Evolutionary conservation across 2,329 filamentous ascomycete species (phyloP).

Genomic region (Xylariaceae sp.): DNA sequence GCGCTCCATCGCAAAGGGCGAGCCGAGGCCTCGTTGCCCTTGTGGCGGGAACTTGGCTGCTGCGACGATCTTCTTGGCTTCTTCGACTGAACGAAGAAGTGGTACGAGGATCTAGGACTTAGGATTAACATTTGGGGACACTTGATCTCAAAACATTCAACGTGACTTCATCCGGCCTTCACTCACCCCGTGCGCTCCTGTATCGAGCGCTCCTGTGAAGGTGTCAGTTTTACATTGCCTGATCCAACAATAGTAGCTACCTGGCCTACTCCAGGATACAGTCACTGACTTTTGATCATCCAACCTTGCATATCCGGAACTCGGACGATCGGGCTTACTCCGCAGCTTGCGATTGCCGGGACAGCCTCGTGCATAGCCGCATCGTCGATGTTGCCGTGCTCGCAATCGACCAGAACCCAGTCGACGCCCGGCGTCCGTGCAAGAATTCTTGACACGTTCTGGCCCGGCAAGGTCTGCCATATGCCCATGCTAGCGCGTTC

Average conservation of each 20-base stretch:
- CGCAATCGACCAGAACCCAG: slow-evolving; percentile 59
- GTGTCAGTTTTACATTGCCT: slow-evolving; percentile 18
- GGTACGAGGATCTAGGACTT: slow-evolving; percentile 44
- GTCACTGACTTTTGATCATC: slow-evolving; percentile 51
- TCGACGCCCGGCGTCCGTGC: slow-evolving; percentile 56
- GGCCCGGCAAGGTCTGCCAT: slow-evolving; percentile 60
- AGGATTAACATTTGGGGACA: slow-evolving; percentile 3
- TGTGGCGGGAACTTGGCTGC: slow-evolving; percentile 53
- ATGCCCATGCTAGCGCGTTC: slow-evolving; percentile 48
- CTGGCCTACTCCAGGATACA: not conserved
- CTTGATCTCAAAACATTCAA: not conserved
- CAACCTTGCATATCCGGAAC: slow-evolving; percentile 52
- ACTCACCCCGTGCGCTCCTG: slow-evolving; percentile 52
- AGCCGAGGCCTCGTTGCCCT: slow-evolving; percentile 51
- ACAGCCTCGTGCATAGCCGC: slow-evolving; percentile 54
- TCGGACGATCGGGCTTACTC: slow-evolving; percentile 51
- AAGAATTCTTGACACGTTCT: slow-evolving; percentile 54
- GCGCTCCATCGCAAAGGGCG: slow-evolving; percentile 48
- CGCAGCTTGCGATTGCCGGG: slow-evolving; percentile 50
- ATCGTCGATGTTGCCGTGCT: slow-evolving; percentile 54
- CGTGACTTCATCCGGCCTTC: not conserved
- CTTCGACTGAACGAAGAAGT: slow-evolving; percentile 49
- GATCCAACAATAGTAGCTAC: not conserved
- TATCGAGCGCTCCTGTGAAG: slow-evolving; percentile 48
- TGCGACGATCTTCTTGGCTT: slow-evolving; percentile 45